These are phyloP conservation scores for Aspergillus versicolor DNA, from an alignment of 2,329 filamentous ascomycete genomes.

Conservation along the genomic window DNA sequence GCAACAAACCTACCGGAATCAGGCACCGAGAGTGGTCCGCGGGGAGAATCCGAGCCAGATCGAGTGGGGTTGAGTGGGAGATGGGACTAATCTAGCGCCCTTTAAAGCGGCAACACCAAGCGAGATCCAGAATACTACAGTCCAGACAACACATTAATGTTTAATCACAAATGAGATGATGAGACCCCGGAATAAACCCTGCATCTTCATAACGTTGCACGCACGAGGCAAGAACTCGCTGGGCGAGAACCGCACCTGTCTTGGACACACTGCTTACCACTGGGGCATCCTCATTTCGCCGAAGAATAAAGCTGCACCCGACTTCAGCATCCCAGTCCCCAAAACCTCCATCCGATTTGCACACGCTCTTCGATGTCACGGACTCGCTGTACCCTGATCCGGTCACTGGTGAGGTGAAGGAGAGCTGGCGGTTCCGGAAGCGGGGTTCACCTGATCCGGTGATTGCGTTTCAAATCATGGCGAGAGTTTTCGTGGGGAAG, in stretches of 20 bases:
- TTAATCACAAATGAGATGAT: background rate
- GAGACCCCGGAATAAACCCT: slow-evolving; percentile 3
- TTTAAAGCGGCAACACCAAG: too few species aligned
- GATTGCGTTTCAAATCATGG: slow-evolving; percentile 7
- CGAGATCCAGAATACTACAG: too few species aligned
- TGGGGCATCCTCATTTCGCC: slow-evolving; percentile 18
- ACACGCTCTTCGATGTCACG: slow-evolving; percentile 15
- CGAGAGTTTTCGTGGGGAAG: slow-evolving; percentile 16
- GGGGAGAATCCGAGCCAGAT: too few species aligned
- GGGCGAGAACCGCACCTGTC: slow-evolving; percentile 1
- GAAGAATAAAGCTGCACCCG: background rate
- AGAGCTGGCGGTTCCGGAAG: slow-evolving; percentile 13
- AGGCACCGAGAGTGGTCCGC: too few species aligned
- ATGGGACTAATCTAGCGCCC: too few species aligned
- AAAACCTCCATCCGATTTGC: background rate
- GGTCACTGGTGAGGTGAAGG: background rate
- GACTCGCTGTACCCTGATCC: slow-evolving; percentile 8
- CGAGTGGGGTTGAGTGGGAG: too few species aligned
- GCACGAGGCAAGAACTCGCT: slow-evolving; percentile 6
- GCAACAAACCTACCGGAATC: too few species aligned
- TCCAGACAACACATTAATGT: too few species aligned
- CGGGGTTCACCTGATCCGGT: slow-evolving; percentile 2
- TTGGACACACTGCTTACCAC: slow-evolving; percentile 14
- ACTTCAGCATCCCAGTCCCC: background rate
- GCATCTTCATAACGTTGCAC: slow-evolving; percentile 7